phyloP scores from a whole-genome alignment of 176 grass and related monocot species.

The Zizania latifolia region DNA sequence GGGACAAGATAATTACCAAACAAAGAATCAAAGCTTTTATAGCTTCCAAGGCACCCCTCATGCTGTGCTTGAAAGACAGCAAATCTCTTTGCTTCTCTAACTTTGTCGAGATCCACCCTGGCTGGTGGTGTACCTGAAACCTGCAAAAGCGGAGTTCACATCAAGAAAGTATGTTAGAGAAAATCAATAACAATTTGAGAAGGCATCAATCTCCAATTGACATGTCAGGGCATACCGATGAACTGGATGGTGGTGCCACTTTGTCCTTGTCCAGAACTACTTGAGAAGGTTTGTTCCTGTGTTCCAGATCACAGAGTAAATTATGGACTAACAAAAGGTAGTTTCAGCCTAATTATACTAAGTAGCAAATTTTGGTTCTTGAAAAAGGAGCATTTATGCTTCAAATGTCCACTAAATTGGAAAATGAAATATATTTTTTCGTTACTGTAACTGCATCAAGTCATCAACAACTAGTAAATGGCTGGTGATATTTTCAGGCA shows the following conservation, averaged over 20 bases:
- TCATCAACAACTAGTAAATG: background rate
- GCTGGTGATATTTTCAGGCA: background rate
- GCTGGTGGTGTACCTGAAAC: slow-evolving; percentile 14
- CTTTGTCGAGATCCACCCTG: slow-evolving; percentile 54
- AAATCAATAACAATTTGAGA: slow-evolving; percentile 7
- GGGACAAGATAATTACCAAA: slow-evolving; percentile 88
- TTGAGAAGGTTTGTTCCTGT: slow-evolving; percentile 50
- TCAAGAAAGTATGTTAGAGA: slow-evolving; percentile 8
- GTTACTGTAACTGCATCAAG: background rate
- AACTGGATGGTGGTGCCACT: slow-evolving; percentile 18
- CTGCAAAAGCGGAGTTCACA: slow-evolving; percentile 39
- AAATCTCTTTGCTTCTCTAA: slow-evolving; percentile 69
- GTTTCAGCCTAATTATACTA: background rate
- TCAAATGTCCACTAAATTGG: background rate
- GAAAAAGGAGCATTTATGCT: background rate
- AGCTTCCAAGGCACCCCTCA: slow-evolving; percentile 73
- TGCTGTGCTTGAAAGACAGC: slow-evolving; percentile 61
- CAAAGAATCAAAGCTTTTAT: slow-evolving; percentile 73
- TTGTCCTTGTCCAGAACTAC: slow-evolving; percentile 40
- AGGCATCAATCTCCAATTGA: background rate
- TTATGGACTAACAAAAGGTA: background rate
- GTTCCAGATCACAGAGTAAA: background rate
- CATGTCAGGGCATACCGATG: slow-evolving; percentile 19
- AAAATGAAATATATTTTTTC: background rate
- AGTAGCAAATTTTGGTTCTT: background rate